These are phyloP conservation scores for Pichia eremophila DNA, from an alignment of 805 yeast genomes.

Conservation along the genomic window DNA sequence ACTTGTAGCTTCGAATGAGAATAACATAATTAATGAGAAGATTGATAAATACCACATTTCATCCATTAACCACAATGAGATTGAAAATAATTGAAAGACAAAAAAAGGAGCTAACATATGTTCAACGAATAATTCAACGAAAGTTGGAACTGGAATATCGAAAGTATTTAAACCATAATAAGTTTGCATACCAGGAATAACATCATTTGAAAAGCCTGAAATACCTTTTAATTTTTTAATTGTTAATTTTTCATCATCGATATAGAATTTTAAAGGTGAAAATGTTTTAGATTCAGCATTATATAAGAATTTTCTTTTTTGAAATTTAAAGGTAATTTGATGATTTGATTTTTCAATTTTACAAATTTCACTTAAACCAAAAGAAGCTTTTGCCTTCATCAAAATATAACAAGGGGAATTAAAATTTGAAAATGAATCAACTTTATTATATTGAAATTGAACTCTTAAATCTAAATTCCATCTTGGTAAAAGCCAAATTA, in stretches of 20 bases:
- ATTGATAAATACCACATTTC: constrained; percentile 94
- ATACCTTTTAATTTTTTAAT: constrained; percentile 45
- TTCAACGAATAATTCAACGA: constrained; percentile 83
- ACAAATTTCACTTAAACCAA: constrained; percentile 78
- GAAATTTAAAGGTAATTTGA: constrained; percentile 67
- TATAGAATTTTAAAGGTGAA: constrained; percentile 73
- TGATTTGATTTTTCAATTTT: constrained; percentile 46
- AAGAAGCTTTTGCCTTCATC: constrained; percentile 74
- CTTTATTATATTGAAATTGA: constrained; percentile 54
- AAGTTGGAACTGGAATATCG: constrained; percentile 93
- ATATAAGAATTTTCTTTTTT: constrained; percentile 82
- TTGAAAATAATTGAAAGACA: constrained; percentile 93
- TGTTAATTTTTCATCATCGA: constrained; percentile 54
- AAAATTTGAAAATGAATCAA: constrained; percentile 36
- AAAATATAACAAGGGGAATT: constrained; percentile 54
- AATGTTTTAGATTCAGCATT: constrained; percentile 45
- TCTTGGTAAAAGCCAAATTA: constrained; percentile 84
- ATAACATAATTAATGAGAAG: constrained; percentile 84
- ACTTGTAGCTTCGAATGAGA: constrained; percentile 86
- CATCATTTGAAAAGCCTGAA: constrained; percentile 25
- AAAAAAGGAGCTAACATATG: constrained; percentile 98
- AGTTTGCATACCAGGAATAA: constrained; percentile 34
- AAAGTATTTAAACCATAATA: constrained; percentile 78
- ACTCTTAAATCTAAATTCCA: constrained; percentile 76
- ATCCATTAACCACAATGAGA: constrained; percentile 91